Percentiles rank a stretch among this genome's conserved stretches.
Conservation (phyloP, 495 filamentous ascomycete species). For the Gamarada debralockiae region DNA sequence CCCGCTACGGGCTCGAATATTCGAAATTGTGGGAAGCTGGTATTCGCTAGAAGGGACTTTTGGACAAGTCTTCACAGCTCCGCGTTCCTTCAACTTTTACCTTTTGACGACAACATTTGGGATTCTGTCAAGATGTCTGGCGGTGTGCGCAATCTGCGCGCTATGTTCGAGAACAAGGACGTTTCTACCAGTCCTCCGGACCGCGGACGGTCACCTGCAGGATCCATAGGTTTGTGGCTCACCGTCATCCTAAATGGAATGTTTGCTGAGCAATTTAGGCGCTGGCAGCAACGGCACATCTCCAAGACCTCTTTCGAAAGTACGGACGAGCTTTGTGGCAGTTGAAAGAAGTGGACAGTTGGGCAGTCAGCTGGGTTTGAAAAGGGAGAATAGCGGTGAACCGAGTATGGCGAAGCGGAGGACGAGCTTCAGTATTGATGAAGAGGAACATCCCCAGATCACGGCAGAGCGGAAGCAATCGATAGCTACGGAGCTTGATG, state of each 20-base stretch:
- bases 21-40: no score
- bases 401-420: slow-evolving; percentile 19
- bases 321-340: slow-evolving; percentile 79
- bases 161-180: slow-evolving; percentile 80
- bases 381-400: slow-evolving; percentile 22
- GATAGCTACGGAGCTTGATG: slow-evolving; percentile 14
- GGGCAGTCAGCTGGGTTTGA: slow-evolving; percentile 31
- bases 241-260: background rate
- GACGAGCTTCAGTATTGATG: slow-evolving; percentile 25
- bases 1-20: no score
- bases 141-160: slow-evolving; percentile 58
- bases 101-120: background rate
- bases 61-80: background rate
- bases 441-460: slow-evolving; percentile 11
- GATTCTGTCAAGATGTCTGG: slow-evolving; percentile 19
- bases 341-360: slow-evolving; percentile 61
- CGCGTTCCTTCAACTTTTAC: background rate
- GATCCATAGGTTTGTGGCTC: slow-evolving; percentile 20
- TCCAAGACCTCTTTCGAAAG: slow-evolving; percentile 67
- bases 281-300: slow-evolving; percentile 24
- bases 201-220: slow-evolving; percentile 24
- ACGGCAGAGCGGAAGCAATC: slow-evolving; percentile 15
- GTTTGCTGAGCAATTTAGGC: slow-evolving; percentile 13
- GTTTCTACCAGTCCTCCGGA: slow-evolving; percentile 61
- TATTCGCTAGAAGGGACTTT: background rate